phyloP scores from a whole-genome alignment of 768 basidiomycete genomes.

The Suillus decipiens region DNA sequence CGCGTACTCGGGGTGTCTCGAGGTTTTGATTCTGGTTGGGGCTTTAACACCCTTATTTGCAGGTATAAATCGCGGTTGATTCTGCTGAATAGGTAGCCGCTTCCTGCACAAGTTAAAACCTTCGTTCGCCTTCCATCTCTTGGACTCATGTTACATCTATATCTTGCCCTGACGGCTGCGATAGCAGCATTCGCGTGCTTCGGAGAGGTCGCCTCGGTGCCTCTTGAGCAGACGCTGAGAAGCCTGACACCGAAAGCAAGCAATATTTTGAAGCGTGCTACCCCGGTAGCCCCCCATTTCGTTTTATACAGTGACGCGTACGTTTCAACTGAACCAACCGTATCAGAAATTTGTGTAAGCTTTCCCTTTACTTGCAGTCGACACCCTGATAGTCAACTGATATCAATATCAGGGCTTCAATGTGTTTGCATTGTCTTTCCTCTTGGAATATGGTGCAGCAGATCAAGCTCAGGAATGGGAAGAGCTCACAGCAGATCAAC shows the following conservation, averaged over 20 bases:
- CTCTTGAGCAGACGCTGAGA: slow-evolving; percentile 26
- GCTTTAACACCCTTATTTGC: neutral
- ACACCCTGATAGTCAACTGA: neutral
- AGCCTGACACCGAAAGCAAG: slow-evolving; percentile 24
- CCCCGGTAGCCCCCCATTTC: slow-evolving; percentile 52
- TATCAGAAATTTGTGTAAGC: slow-evolving; percentile 44
- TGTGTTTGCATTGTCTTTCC: slow-evolving; percentile 40
- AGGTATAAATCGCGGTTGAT: slow-evolving; percentile 22
- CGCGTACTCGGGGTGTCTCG: neutral
- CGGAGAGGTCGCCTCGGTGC: slow-evolving; percentile 15
- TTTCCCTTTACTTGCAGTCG: neutral
- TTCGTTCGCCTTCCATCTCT: neutral
- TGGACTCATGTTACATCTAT: slow-evolving; percentile 19
- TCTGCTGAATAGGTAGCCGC: neutral
- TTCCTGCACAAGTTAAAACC: slow-evolving; percentile 2
- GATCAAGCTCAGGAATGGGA: slow-evolving; percentile 52
- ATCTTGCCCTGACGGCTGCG: slow-evolving; percentile 9
- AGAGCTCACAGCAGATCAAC: slow-evolving; percentile 37
- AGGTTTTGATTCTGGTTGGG: neutral
- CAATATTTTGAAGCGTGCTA: slow-evolving; percentile 25
- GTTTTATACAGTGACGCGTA: slow-evolving; percentile 43
- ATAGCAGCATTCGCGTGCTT: slow-evolving; percentile 14
- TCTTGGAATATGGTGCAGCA: slow-evolving; percentile 40
- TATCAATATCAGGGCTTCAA: slow-evolving; percentile 20
- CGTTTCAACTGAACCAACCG: slow-evolving; percentile 45